A percentile compares a stretch with the other conserved stretches of the same genome.
Evolutionary conservation across 768 basidiomycete genomes (phyloP).

Genomic region (Candolleomyces aberdarensis): DNA sequence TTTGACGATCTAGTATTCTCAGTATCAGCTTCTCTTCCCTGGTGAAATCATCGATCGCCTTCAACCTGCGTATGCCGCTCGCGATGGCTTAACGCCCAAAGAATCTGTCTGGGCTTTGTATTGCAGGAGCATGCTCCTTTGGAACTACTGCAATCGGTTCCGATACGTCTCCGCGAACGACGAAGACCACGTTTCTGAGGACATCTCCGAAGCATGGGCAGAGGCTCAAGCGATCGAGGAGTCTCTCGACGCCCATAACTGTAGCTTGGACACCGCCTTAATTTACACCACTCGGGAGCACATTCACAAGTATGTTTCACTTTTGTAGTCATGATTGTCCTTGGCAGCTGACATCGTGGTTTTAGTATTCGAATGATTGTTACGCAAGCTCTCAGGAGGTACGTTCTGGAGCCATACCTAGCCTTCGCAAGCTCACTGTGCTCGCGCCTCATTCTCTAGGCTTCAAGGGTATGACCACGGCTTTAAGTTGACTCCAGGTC

Average conservation of each 20-base stretch:
- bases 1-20: slow-evolving; percentile 10
- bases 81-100: slow-evolving; percentile 36
- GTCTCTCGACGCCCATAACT: slow-evolving; percentile 61
- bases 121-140: slow-evolving; percentile 78
- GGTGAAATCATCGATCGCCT: slow-evolving; percentile 59
- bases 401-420: slow-evolving; percentile 26
- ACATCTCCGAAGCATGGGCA: slow-evolving; percentile 59
- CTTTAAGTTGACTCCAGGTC: slow-evolving; percentile 30
- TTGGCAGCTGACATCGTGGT: not conserved
- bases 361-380: slow-evolving; percentile 63
- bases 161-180: slow-evolving; percentile 21
- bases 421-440: slow-evolving; percentile 11
- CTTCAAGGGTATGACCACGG: slow-evolving; percentile 51
- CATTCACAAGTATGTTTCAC: slow-evolving; percentile 61
- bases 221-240: slow-evolving; percentile 69
- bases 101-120: slow-evolving; percentile 82
- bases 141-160: slow-evolving; percentile 65
- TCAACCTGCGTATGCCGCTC: slow-evolving; percentile 40
- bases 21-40: slow-evolving; percentile 71
- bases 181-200: slow-evolving; percentile 29
- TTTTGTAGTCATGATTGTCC: too few relatives aligned
- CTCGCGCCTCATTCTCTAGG: slow-evolving; percentile 15
- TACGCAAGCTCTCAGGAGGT: slow-evolving; percentile 64
- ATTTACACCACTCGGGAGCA: slow-evolving; percentile 69
- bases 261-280: slow-evolving; percentile 66